Conservation (phyloP, 1,284 basidiomycete genomes). For the Cryptococcus sp. region DNA sequence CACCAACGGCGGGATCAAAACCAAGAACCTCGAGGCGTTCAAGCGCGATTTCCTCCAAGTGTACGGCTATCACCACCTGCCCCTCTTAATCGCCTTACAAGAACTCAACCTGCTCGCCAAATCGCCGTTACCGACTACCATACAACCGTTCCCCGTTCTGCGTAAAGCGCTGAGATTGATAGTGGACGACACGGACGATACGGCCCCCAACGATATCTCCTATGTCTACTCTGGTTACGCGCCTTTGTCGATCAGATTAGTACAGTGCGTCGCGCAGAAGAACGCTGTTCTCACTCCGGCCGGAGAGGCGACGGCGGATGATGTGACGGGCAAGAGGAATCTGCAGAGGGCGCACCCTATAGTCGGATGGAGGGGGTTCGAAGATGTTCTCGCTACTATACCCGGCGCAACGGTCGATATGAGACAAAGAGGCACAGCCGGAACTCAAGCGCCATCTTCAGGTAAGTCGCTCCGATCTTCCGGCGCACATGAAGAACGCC, state of each 20-base stretch:
- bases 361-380: slow-evolving; percentile 94
- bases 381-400: slow-evolving; percentile 78
- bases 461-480: neutral
- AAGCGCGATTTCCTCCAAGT: slow-evolving; percentile 90
- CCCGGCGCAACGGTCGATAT: slow-evolving; percentile 86
- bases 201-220: slow-evolving; percentile 81
- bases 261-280: slow-evolving; percentile 90
- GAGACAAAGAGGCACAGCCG: slow-evolving; percentile 55
- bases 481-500: too few relatives aligned
- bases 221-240: slow-evolving; percentile 98
- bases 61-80: slow-evolving; percentile 88
- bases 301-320: slow-evolving; percentile 38
- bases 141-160: slow-evolving; percentile 65
- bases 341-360: slow-evolving; percentile 75
- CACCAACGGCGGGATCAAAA: slow-evolving; percentile 81
- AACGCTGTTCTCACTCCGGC: slow-evolving; percentile 67
- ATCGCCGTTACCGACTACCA: slow-evolving; percentile 36
- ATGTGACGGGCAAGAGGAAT: slow-evolving; percentile 53
- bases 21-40: slow-evolving; percentile 80
- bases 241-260: slow-evolving; percentile 84
- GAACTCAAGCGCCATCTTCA: neutral
- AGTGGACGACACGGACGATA: slow-evolving; percentile 79
- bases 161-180: slow-evolving; percentile 87
- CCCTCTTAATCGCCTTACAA: slow-evolving; percentile 78
- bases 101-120: slow-evolving; percentile 65